Evolutionary conservation across 345 rosid genomes (phyloP), one percentile per base, ranked within the genome.

Genomic region (Dovyalis caffra): DNA sequence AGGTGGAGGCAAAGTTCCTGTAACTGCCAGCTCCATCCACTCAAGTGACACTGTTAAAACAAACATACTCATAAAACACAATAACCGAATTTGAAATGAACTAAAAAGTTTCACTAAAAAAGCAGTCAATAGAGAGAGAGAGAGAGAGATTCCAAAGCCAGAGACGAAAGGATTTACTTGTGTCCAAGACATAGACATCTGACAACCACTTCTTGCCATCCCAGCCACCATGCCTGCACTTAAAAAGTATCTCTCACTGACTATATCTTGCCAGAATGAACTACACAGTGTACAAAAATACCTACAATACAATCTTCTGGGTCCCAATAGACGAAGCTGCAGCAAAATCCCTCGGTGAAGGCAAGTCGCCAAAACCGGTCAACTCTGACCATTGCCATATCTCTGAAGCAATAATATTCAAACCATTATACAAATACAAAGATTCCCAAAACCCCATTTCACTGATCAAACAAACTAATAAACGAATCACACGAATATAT

Each of bases 371-470:
- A 10, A 91, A 91, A 78, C 96, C 89, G 64, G 94, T 88, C 68
- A 95, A 86, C 83, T 95, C 98, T 56, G 98, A 90, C 99, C 99
- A 95, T 77, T 95, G 98, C 99, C 99, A 95, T 83, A 90, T 93
- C 80, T 95, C 99, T 95, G 87, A 73, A 86, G 77, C 35, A 70
- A 66, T 74, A 43, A 65, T 68, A 31, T 43, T 43, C 18, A 43
- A 43, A 43, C 18, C 47, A 14, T 43, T 12, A 43, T 16, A 43
- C 47, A 43, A 43, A 43, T 43, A 43, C 47, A 12, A 11, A 3
- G 14, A 43, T 43, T 43, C 47, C 14, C 18, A 12, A 43, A 43
- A 43, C 47, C 47, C 5, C 47, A 12, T 43, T 43, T 43, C 3
- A 32, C 25, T 23, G 2, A 18, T 51, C 26, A 66, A 34, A 37